Percentiles rank a stretch among this genome's conserved stretches.
These are phyloP conservation scores for Tetrahymena borealis DNA, from an alignment of 73 alveolate genomes.

Conservation along the genomic window DNA sequence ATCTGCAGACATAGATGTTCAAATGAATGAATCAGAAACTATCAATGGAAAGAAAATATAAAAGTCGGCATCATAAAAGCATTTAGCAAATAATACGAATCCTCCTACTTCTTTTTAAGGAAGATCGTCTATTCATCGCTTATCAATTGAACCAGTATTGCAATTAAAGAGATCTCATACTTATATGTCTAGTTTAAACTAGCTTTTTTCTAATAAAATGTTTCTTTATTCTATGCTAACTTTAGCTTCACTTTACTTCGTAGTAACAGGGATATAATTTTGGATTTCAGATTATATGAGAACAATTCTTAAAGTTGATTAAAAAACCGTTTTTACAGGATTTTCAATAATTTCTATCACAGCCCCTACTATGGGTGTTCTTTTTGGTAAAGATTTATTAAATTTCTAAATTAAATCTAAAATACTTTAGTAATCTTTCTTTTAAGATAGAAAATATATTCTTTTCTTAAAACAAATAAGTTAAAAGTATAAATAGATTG, in stretches of 20 bases:
- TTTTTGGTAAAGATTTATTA: constrained; percentile 36
- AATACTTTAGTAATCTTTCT: no score
- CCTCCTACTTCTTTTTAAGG: no score
- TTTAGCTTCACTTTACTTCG: constrained; percentile 74
- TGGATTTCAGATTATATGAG: constrained; percentile 92
- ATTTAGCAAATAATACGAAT: no score
- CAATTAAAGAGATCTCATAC: not conserved
- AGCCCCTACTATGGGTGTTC: constrained; percentile 87
- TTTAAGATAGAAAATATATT: no score
- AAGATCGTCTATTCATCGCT: not conserved
- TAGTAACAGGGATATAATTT: constrained; percentile 89
- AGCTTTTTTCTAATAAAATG: not conserved
- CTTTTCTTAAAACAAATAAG: no score
- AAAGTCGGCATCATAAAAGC: not conserved
- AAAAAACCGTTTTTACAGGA: constrained; percentile 52
- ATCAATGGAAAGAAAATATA: not conserved
- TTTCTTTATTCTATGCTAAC: constrained; percentile 46
- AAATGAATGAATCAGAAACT: not conserved
- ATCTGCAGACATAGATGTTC: not conserved
- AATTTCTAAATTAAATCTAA: not conserved
- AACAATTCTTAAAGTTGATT: constrained; percentile 56
- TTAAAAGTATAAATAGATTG: no score
- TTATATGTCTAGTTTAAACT: constrained; percentile 12
- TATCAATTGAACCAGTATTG: not conserved
- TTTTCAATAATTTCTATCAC: constrained; percentile 65